These are phyloP conservation scores for Neurospora discreta DNA, from an alignment of 495 filamentous ascomycete species.

Conservation along the genomic window DNA sequence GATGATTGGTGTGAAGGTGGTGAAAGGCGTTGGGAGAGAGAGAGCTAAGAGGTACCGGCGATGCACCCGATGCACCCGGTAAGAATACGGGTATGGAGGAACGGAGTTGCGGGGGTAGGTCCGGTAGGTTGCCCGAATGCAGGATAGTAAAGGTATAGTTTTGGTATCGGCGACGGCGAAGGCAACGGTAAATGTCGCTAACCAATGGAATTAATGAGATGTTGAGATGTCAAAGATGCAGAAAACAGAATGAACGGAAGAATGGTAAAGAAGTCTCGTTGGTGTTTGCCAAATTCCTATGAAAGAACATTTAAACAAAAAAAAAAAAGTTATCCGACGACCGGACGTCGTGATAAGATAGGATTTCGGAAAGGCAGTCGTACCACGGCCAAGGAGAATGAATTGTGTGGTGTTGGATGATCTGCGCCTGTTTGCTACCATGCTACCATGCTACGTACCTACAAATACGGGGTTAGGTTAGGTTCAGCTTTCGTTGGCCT, in stretches of 20 bases:
- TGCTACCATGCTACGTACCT: neutral
- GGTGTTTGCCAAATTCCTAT: neutral
- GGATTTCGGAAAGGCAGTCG: neutral
- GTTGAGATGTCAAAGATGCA: neutral
- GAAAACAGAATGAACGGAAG: neutral
- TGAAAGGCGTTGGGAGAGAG: neutral
- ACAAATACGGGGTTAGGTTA: neutral
- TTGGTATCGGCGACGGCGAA: neutral
- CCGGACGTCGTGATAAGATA: neutral
- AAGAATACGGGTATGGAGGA: neutral
- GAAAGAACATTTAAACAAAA: neutral
- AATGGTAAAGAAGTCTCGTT: neutral
- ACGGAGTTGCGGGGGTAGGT: neutral
- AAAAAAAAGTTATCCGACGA: neutral
- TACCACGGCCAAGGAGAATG: neutral
- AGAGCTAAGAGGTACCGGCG: neutral
- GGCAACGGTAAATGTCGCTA: neutral
- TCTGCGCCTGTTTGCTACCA: neutral
- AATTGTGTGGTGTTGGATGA: neutral
- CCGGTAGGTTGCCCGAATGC: neutral
- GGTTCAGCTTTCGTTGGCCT: neutral
- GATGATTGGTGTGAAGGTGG: neutral
- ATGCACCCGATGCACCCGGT: neutral
- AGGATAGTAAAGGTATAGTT: neutral
- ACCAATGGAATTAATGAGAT: neutral